Percentiles rank a stretch among this genome's conserved stretches.
phyloP scores from a whole-genome alignment of 805 yeast species.

The Yarrowia sp. region DNA sequence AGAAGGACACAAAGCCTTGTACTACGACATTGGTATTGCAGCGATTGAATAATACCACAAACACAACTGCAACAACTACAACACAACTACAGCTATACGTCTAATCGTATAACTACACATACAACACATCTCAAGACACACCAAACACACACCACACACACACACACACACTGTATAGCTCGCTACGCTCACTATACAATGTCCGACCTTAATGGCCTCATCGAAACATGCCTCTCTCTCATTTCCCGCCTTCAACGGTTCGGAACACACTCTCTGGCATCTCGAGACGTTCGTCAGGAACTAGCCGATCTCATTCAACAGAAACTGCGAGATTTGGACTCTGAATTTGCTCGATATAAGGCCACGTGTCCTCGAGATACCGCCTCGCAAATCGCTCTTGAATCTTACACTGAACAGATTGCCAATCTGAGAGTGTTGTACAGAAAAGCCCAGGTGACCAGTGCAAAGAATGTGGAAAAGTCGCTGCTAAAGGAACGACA shows the following conservation, averaged over 20 bases:
- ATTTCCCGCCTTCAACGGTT: constrained; percentile 29
- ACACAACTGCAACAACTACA: not conserved
- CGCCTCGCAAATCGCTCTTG: constrained; percentile 5
- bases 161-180: not conserved
- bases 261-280: constrained; percentile 17
- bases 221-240: constrained; percentile 27
- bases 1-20: too few species aligned
- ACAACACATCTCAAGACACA: not conserved
- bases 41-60: not conserved
- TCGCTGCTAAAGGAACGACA: constrained; percentile 36
- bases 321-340: constrained; percentile 31
- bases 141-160: not conserved
- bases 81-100: not conserved
- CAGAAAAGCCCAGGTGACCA: constrained; percentile 30
- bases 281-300: constrained; percentile 30
- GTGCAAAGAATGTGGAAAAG: constrained; percentile 26
- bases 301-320: constrained; percentile 27
- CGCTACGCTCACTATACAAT: not conserved
- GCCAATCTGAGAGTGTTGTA: constrained; percentile 15
- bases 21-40: too few species aligned
- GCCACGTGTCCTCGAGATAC: constrained; percentile 17
- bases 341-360: constrained; percentile 17
- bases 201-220: not conserved
- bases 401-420: constrained; percentile 17
- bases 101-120: too few species aligned